Evolutionary conservation across 495 filamentous ascomycete species (phyloP).

Genomic region (Trichoderma erinaceum): DNA sequence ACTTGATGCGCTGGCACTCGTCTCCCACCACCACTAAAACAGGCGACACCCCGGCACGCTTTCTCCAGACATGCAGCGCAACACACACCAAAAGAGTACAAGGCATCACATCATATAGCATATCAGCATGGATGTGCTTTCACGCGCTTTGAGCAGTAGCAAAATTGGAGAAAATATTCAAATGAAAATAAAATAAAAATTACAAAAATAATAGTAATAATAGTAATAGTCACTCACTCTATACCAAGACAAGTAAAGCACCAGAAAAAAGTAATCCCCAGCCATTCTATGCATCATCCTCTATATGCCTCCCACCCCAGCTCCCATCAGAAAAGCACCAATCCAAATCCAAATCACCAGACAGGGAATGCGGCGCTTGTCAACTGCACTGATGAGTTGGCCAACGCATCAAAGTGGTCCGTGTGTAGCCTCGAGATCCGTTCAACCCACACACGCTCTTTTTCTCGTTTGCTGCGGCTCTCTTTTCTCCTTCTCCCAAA

Average conservation of each 20-base stretch:
- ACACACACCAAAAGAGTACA: neutral
- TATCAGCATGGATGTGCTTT: neutral
- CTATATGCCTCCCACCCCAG: neutral
- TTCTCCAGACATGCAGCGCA: no score
- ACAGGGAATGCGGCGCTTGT: slow-evolving; percentile 15
- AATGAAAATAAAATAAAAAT: neutral
- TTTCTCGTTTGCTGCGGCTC: slow-evolving; percentile 11
- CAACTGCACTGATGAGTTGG: slow-evolving; percentile 25
- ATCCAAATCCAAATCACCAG: neutral
- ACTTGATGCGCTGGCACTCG: slow-evolving; percentile 6
- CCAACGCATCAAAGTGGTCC: slow-evolving; percentile 38
- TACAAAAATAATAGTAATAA: neutral
- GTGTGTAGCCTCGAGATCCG: slow-evolving; percentile 32
- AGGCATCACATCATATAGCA: slow-evolving; percentile 11
- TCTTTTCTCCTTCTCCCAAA: slow-evolving; percentile 14
- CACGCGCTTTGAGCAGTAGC: neutral
- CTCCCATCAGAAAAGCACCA: neutral
- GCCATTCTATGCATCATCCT: neutral
- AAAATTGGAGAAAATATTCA: no score
- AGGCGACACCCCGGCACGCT: neutral
- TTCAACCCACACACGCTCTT: neutral
- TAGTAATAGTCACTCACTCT: neutral
- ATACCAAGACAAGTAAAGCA: neutral
- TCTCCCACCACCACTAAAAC: slow-evolving; percentile 6
- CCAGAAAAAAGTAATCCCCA: no score